Evolutionary conservation across 208 protist genomes (phyloP), one percentile per base, ranked within the genome.

Genomic region (Wallacemonas sp.): DNA sequence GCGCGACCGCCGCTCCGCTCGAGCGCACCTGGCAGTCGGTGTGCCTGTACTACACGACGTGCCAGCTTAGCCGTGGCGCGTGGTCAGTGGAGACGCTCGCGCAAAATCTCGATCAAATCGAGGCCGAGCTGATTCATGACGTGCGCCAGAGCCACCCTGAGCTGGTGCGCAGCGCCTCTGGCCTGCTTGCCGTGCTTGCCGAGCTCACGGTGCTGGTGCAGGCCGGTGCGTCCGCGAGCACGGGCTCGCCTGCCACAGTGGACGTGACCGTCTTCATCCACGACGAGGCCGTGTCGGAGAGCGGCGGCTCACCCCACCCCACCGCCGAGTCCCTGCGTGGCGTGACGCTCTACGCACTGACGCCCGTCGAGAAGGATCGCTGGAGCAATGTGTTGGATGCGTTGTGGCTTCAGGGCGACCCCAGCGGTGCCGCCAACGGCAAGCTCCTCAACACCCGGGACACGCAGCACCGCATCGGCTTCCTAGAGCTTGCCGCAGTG

Each of bases 361-460:
- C 69, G 2, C 60, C 70, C 24, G 68, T 76, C 28, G 85, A 89
- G 62, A 42, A 68, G 21, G 68, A 79, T 44, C 47, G 76, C 4
- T 94, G 88, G 88, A 68, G 74, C 11, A 44, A 69, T 19, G 27
- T 94, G 19, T 61, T 86, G 65, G 88, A 91, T 55, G 88, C 85
- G 38, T 26, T 94, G 21, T 91, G 82, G 88, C 75, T 90, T 33
- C 88, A 94, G 63, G 66, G 60, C 5, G 88, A 91, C 51, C 80
- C 84, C 0, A 77, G 77, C 6, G 58, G 63, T 31, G 54, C 68
- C 22, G 54, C 84, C 1, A 78, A 64, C 34, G 82, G 88, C 55
- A 85, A 79, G 4, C 66, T 90, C 34, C 54, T 90, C 24, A 58
- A 79, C 51, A 58, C 51, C 0, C 21, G 62, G 5, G 70, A 60